Conservation (phyloP, 768 basidiomycete species). For the Boletellus emodensis region DNA sequence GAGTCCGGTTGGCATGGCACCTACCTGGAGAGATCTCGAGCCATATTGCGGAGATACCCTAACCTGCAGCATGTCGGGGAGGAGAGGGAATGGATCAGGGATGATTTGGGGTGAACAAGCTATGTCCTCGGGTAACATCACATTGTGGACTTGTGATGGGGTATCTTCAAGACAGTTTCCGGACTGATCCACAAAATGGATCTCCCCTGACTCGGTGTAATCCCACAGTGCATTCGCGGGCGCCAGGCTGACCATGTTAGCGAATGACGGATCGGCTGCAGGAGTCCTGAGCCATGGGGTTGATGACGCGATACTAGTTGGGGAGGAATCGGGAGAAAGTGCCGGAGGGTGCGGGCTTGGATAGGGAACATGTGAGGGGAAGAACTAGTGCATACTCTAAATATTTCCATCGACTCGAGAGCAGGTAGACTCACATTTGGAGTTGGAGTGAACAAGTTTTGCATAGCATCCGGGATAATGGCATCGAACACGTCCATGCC, state of each 20-base stretch:
- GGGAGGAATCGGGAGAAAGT: conserved; percentile 26
- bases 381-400: conserved; percentile 5
- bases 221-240: conserved; percentile 1
- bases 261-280: neutral
- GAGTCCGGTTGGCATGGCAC: neutral
- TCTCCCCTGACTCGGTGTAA: neutral
- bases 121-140: conserved; percentile 21
- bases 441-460: neutral
- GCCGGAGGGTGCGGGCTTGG: conserved; percentile 7
- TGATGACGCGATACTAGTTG: conserved; percentile 22
- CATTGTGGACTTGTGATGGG: neutral
- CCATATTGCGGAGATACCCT: neutral
- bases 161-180: conserved; percentile 15
- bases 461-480: neutral
- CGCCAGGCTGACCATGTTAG: neutral
- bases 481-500: neutral
- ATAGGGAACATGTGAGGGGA: neutral
- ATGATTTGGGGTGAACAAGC: conserved; percentile 9
- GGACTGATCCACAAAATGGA: conserved; percentile 12
- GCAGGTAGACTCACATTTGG: conserved; percentile 10
- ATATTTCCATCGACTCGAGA: neutral
- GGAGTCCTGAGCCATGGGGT: conserved; percentile 21
- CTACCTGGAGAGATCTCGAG: neutral
- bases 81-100: neutral
- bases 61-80: neutral